Conservation (phyloP, 2,329 filamentous ascomycete species). For the Ceratocystis smalleyi region DNA sequence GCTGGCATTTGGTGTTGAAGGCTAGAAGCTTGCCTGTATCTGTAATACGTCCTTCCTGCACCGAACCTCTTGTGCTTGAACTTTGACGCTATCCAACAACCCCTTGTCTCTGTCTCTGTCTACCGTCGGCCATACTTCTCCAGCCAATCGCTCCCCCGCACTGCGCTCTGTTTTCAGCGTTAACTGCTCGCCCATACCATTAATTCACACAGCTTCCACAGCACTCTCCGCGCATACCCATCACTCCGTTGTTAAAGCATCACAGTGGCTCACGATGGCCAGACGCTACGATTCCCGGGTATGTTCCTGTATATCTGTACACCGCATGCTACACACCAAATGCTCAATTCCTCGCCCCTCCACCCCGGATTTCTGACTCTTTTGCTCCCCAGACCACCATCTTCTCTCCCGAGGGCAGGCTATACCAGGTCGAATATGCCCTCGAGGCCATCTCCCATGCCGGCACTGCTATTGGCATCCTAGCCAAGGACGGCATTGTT, state of each 20-base stretch:
- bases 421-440: constrained; percentile 99
- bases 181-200: constrained; percentile 18
- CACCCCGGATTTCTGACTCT: background rate
- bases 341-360: background rate
- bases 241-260: background rate
- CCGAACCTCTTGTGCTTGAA: background rate
- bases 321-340: background rate
- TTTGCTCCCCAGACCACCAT: constrained; percentile 64
- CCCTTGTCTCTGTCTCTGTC: background rate
- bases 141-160: background rate
- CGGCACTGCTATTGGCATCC: constrained; percentile 87
- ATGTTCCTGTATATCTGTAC: constrained; percentile 25
- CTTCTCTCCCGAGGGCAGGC: constrained; percentile 95
- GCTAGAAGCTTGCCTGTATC: constrained; percentile 17
- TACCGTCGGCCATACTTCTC: background rate
- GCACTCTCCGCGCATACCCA: background rate
- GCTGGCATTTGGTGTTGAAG: background rate
- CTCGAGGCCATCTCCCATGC: constrained; percentile 97
- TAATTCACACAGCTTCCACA: background rate
- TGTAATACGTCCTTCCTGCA: background rate
- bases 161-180: background rate
- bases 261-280: constrained; percentile 46
- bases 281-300: constrained; percentile 95
- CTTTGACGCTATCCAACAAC: background rate
- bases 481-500: constrained; percentile 96